phyloP scores from a whole-genome alignment of 1,284 basidiomycete species.

The Leccinum laetum region DNA sequence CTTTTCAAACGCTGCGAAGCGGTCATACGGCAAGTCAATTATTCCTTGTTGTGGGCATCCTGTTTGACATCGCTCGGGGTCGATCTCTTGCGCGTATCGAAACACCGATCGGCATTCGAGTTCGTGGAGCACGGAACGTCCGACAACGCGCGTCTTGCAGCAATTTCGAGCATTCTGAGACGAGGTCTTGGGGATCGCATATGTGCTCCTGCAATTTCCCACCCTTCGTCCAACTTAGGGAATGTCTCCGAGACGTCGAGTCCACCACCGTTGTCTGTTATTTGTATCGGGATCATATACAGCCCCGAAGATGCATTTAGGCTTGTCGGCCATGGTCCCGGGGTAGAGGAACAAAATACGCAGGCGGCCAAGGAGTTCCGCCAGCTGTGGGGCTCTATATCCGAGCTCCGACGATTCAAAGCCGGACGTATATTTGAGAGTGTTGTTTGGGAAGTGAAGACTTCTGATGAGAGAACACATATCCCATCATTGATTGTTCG shows the following conservation, averaged over 20 bases:
- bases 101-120: conserved; percentile 43
- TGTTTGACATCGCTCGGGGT: conserved; percentile 44
- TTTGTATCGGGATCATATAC: conserved; percentile 76
- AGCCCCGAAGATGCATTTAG: conserved; percentile 73
- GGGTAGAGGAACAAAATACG: conserved; percentile 62
- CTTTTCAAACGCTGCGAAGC: conserved; percentile 65
- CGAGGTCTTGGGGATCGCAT: conserved; percentile 73
- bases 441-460: conserved; percentile 89
- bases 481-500: conserved; percentile 78
- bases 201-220: conserved; percentile 59
- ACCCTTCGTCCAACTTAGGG: conserved; percentile 43
- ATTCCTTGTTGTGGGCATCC: neutral
- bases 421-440: conserved; percentile 93
- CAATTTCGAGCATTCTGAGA: conserved; percentile 56
- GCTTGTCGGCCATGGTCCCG: conserved; percentile 88
- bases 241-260: conserved; percentile 54
- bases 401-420: conserved; percentile 96
- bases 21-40: conserved; percentile 52
- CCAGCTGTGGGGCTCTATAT: conserved; percentile 89
- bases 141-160: conserved; percentile 54
- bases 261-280: conserved; percentile 37
- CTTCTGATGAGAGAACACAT: conserved; percentile 73
- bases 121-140: conserved; percentile 63
- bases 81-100: conserved; percentile 55
- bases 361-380: conserved; percentile 65